Percentiles rank a stretch among this genome's conserved stretches.
These are phyloP conservation scores for Penicillium freii DNA, from an alignment of 2,329 filamentous ascomycete species.

Conservation along the genomic window DNA sequence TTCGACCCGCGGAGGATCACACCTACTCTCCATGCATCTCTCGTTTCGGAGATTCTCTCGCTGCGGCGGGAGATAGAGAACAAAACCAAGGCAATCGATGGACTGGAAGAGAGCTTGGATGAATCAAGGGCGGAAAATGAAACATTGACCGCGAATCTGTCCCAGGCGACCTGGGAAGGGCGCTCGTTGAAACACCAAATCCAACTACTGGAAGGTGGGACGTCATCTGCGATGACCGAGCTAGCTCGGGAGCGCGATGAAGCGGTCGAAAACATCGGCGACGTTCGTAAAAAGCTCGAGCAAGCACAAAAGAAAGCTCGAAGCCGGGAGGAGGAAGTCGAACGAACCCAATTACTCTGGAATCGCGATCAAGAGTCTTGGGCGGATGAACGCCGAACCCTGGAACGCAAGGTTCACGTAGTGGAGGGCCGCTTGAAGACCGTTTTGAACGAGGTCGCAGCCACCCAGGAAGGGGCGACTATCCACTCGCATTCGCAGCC, in stretches of 20 bases:
- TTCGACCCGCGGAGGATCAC: constrained; percentile 91
- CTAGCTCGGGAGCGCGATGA: constrained; percentile 83
- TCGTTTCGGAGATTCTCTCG: constrained; percentile 90
- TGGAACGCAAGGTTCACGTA: constrained; percentile 85
- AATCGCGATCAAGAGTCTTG: constrained; percentile 78
- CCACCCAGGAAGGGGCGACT: constrained; percentile 36
- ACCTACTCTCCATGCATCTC: constrained; percentile 86
- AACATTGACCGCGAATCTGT: constrained; percentile 60
- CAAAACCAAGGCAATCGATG: constrained; percentile 82
- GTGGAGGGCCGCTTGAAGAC: constrained; percentile 81
- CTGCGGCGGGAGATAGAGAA: constrained; percentile 87
- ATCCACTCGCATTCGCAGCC: constrained; percentile 32
- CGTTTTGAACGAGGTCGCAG: constrained; percentile 76
- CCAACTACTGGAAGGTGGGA: constrained; percentile 81
- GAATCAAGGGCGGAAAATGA: constrained; percentile 72
- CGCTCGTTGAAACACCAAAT: constrained; percentile 81
- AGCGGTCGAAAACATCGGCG: constrained; percentile 67
- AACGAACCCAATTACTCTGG: constrained; percentile 76
- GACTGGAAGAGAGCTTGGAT: constrained; percentile 73
- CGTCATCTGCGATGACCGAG: constrained; percentile 79
- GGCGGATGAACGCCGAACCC: constrained; percentile 76
- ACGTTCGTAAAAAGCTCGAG: constrained; percentile 76
- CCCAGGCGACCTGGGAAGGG: constrained; percentile 69
- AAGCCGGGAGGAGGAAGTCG: constrained; percentile 77
- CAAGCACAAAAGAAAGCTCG: constrained; percentile 72